Conservation (phyloP, 495 filamentous ascomycete genomes). For the Antarctomyces pellizariae region DNA sequence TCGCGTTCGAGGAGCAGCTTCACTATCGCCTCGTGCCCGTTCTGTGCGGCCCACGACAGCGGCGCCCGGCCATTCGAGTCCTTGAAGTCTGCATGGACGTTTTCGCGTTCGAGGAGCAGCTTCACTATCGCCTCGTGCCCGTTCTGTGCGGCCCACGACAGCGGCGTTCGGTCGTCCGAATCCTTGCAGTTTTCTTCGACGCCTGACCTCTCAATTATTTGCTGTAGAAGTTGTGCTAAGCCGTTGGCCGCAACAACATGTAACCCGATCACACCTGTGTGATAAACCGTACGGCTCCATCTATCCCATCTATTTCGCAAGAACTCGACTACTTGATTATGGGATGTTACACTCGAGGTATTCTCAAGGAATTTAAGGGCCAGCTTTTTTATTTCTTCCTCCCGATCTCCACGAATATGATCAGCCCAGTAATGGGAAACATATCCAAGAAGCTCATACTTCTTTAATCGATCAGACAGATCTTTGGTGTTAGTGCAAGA, state of each 20-base stretch:
- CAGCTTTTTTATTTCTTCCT: not conserved
- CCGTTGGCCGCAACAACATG: too few relatives aligned
- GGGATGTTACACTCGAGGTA: too few relatives aligned
- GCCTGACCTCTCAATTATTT: constrained; percentile 5
- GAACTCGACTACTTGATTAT: not conserved
- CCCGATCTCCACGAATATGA: not conserved
- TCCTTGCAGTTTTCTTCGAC: constrained; percentile 11
- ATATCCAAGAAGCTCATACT: constrained; percentile 1
- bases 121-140: constrained; percentile 15
- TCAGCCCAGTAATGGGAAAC: constrained; percentile 3
- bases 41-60: constrained; percentile 15
- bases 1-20: constrained; percentile 14
- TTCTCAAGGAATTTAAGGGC: not conserved
- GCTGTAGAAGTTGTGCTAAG: constrained; percentile 4
- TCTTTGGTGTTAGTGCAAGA: not conserved
- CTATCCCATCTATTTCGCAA: not conserved
- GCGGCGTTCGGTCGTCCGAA: constrained; percentile 13
- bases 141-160: constrained; percentile 17
- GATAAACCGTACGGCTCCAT: not conserved
- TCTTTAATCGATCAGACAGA: not conserved
- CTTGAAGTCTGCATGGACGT: constrained; percentile 5
- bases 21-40: constrained; percentile 16
- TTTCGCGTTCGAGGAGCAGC: constrained; percentile 10
- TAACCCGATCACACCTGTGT: constrained; percentile 4
- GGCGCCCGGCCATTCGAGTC: constrained; percentile 13